phyloP scores from a whole-genome alignment of 208 protist genomes.

The Leptomonas seymouri region DNA sequence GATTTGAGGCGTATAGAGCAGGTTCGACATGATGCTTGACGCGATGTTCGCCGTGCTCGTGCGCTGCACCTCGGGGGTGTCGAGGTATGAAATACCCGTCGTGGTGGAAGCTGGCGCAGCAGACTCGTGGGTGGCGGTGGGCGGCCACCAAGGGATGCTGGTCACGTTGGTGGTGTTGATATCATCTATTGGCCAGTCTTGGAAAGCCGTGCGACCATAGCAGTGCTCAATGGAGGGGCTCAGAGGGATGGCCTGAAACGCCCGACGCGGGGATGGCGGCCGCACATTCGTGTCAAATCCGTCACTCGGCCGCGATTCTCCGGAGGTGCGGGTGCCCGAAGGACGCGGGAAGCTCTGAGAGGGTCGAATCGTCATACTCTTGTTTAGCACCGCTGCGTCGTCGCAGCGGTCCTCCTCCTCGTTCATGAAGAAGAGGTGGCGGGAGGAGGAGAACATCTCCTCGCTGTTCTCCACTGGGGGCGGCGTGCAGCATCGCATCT shows the following conservation, averaged over 20 bases:
- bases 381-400: background rate
- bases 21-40: slow-evolving; percentile 11
- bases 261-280: slow-evolving; percentile 28
- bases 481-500: slow-evolving; percentile 31
- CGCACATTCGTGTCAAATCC: background rate
- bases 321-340: slow-evolving; percentile 17
- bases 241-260: slow-evolving; percentile 31
- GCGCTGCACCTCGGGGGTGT: slow-evolving; percentile 46
- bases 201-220: slow-evolving; percentile 24
- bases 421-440: slow-evolving; percentile 30
- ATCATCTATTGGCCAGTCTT: slow-evolving; percentile 12
- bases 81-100: slow-evolving; percentile 6
- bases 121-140: background rate
- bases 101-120: background rate
- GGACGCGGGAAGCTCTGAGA: slow-evolving; percentile 27
- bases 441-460: slow-evolving; percentile 24
- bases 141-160: slow-evolving; percentile 20
- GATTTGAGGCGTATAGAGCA: slow-evolving; percentile 73
- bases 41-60: slow-evolving; percentile 1
- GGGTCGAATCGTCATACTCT: slow-evolving; percentile 25
- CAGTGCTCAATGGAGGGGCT: slow-evolving; percentile 15
- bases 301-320: slow-evolving; percentile 18
- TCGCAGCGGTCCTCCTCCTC: slow-evolving; percentile 23
- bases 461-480: slow-evolving; percentile 21
- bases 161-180: background rate